Base-by-base conservation (phyloP, 805 yeast species). In the Clavispora carvajalis region DNA sequence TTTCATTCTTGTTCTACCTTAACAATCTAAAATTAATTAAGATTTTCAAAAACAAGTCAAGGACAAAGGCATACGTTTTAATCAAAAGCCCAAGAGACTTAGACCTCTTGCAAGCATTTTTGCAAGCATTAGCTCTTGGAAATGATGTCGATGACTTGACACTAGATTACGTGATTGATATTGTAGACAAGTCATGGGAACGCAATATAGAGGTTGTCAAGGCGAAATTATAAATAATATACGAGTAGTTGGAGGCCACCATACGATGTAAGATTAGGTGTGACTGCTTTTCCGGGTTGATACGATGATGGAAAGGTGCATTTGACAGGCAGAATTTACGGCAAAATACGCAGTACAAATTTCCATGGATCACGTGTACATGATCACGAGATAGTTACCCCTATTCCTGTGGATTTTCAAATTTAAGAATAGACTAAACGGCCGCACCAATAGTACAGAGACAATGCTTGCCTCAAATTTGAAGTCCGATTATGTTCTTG, bases 11-110 rank as follows among this genome's bases (percentile, higher is more conserved):
- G 40, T 68, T 62, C 41, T 68, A 65, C 44, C 52, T 67, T 43
- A 53, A 63, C 46, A 58, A 67, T 44, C 53, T 68, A 40, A 49
- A 49, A 33, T 52, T 67, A 41, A 55, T 69, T 17, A 53, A 52
- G 38, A 65, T 69, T 21, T 59, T 63, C 49, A 68, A 68, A 50
- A 68, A 69, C 49, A 66, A 67, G 52, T 53, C 69, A 7, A 65
- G 62, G 45, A 67, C 71, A 5, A 55, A 57, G 38, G 72, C 74
- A 7, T 67, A 54, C 47, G 73, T 69, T 18, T 52, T 57, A 31
- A 55, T 66, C 18, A 49, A 44, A 37, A 59, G 60, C 43, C 41
- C 40, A 2, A 48, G 51, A 19, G 69, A 67, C 48, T 53, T 69
- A 36, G 39, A 44, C 6, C 42, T 58, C 12, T 46, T 62, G 19